Conservation (phyloP, 441 rosid species). For the Eutrema salsugineum region DNA sequence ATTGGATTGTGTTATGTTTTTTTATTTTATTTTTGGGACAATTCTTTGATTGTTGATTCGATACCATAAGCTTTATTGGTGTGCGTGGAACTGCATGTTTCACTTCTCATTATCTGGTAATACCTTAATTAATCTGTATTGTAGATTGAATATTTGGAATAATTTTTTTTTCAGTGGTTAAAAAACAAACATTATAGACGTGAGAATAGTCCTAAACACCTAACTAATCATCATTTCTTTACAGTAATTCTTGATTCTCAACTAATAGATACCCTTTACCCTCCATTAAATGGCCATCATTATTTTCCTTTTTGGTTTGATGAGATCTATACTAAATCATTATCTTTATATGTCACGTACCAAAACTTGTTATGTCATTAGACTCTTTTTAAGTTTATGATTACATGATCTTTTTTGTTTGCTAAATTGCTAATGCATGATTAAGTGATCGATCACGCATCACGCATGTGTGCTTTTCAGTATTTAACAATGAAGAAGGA, state of each 20-base stretch:
- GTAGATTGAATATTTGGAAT: too few relatives aligned
- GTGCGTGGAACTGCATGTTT: too few relatives aligned
- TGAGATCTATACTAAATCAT: constrained; percentile 2
- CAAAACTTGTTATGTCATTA: constrained; percentile 3
- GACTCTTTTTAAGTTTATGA: not conserved
- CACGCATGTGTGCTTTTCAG: not conserved
- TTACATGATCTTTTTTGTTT: too few relatives aligned
- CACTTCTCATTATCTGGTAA: too few relatives aligned
- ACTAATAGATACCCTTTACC: constrained; percentile 35
- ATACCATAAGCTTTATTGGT: too few relatives aligned
- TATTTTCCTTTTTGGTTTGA: constrained; percentile 10
- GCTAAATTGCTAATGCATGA: too few relatives aligned
- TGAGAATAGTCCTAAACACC: constrained; percentile 26
- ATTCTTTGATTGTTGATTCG: too few relatives aligned
- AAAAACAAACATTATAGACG: constrained; percentile 10
- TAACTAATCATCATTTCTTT: constrained; percentile 32
- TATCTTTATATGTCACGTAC: not conserved
- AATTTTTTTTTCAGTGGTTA: too few relatives aligned
- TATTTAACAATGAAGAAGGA: not conserved
- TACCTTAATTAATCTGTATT: too few relatives aligned
- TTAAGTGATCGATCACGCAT: not conserved
- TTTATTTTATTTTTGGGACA: too few relatives aligned
- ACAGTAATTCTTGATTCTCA: not conserved
- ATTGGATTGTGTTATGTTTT: too few relatives aligned
- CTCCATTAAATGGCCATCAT: constrained; percentile 33